phyloP scores from a whole-genome alignment of 2,329 filamentous ascomycete species.

The Allantophomopsis cytisporea region DNA sequence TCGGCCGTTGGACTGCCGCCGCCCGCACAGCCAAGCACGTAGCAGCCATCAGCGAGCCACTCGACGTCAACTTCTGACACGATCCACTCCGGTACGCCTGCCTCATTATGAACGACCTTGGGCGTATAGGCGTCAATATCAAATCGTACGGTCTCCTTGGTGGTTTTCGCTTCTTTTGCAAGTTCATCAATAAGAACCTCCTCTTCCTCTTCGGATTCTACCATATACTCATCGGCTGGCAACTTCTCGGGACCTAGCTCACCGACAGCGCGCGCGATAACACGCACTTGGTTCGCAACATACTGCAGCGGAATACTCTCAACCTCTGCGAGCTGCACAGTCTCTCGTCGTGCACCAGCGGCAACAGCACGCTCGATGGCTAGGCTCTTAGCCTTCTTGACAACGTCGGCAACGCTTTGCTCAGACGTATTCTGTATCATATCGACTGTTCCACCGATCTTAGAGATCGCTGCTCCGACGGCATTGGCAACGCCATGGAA shows the following conservation, averaged over 20 bases:
- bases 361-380: conserved; percentile 8
- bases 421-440: conserved; percentile 8
- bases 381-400: conserved; percentile 5
- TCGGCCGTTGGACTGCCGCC: conserved; percentile 30
- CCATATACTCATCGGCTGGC: conserved; percentile 11
- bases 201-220: conserved; percentile 9
- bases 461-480: conserved; percentile 36
- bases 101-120: conserved; percentile 19
- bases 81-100: conserved; percentile 21
- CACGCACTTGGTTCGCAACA: conserved; percentile 16
- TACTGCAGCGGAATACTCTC: conserved; percentile 9
- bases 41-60: conserved; percentile 31
- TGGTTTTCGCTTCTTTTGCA: background rate
- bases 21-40: conserved; percentile 32
- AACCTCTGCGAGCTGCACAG: conserved; percentile 7
- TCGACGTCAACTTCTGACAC: conserved; percentile 28
- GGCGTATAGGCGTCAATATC: conserved; percentile 23
- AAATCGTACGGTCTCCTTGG: background rate
- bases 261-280: conserved; percentile 23
- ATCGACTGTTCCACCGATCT: conserved; percentile 11
- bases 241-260: conserved; percentile 14
- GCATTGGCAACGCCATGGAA: conserved; percentile 42
- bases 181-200: conserved; percentile 1
- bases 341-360: conserved; percentile 7
- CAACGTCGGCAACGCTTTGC: conserved; percentile 6